A percentile compares a stretch with the other conserved stretches of the same genome.
These are phyloP conservation scores for Rhododendron williamsianum DNA, from an alignment of 148 eudicot genomes.

Conservation along the genomic window DNA sequence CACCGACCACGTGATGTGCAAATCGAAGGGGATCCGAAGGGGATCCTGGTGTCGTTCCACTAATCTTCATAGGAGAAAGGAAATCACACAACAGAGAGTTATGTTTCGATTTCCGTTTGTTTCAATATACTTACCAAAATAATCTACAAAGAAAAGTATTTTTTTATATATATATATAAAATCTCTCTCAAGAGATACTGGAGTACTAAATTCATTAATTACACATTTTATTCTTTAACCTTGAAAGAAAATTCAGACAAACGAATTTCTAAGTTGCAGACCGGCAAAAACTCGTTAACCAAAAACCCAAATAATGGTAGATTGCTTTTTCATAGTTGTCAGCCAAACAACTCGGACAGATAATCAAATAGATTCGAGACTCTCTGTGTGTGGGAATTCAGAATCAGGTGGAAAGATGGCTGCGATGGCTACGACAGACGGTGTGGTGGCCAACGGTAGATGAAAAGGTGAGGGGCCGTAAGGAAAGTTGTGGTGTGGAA, in stretches of 20 bases:
- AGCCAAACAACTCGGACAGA: no score
- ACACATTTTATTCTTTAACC: background rate
- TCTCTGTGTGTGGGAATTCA: no score
- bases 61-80: background rate
- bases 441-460: background rate
- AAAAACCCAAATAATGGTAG: no score
- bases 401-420: no score
- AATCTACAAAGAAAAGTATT: no score
- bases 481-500: background rate
- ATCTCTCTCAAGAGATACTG: no score
- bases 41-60: background rate
- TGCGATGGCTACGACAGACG: no score
- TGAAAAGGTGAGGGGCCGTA: background rate
- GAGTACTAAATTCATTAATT: no score
- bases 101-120: background rate
- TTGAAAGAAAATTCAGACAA: background rate
- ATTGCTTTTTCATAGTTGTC: no score
- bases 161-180: no score
- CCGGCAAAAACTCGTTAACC: background rate
- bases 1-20: background rate
- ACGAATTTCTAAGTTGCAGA: background rate
- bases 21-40: background rate
- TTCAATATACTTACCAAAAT: background rate
- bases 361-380: no score
- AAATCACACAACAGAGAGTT: background rate